Conservation (phyloP, 352 stramenopile species). For the Phytophthora nicotianae region DNA sequence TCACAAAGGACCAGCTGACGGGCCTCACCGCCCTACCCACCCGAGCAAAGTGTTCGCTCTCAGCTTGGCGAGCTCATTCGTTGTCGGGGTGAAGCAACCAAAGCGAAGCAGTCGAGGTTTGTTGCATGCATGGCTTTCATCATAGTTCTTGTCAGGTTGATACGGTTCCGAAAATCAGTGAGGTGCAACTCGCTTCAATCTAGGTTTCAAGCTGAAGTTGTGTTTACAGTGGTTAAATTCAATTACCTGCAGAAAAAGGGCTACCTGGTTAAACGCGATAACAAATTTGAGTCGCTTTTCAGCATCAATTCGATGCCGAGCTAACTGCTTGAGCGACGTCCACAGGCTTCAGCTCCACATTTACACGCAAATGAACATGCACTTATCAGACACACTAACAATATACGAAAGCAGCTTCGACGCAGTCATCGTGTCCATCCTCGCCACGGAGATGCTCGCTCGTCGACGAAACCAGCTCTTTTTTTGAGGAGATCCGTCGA, state of each 20-base stretch:
- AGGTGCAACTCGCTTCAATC: constrained; percentile 17
- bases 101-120: not conserved
- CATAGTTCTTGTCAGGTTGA: not conserved
- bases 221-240: not conserved
- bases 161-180: constrained; percentile 15
- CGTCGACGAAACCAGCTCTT: constrained; percentile 30
- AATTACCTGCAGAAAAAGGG: not conserved
- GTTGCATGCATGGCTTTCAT: not conserved
- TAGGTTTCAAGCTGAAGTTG: constrained; percentile 6
- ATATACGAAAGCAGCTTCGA: constrained; percentile 1
- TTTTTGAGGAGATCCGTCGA: not conserved
- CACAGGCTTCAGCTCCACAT: no score
- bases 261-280: not conserved
- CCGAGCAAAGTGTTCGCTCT: not conserved
- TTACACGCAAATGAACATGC: no score
- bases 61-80: not conserved
- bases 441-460: constrained; percentile 1
- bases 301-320: not conserved
- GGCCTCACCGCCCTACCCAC: not conserved
- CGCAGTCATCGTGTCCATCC: constrained; percentile 9
- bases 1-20: constrained; percentile 12
- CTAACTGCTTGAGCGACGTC: not conserved
- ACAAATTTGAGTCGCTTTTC: constrained; percentile 3
- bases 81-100: not conserved
- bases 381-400: not conserved